Base-by-base conservation (phyloP, 306 rosid species). In the Elaeagnus macrophylla region DNA sequence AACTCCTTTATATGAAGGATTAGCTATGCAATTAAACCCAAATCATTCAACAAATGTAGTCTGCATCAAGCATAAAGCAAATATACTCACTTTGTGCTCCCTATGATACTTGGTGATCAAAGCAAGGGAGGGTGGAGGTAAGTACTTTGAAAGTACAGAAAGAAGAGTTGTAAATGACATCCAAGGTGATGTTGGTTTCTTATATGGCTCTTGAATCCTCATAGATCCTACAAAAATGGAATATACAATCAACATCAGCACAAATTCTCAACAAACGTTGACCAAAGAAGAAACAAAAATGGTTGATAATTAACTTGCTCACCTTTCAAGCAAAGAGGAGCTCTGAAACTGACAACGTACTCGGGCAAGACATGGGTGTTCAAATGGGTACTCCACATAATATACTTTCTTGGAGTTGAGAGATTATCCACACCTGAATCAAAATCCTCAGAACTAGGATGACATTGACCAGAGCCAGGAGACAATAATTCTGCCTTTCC, bases 341-440 rank as follows among this genome's bases (percentile, higher is more conserved):
- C 69, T 57, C 71, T 76, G 78, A 84, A 84, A 57, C 87, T 91
- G 35, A 91, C 48, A 7, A 84, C 64, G 44, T 54, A 84, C 56
- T 80, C 88, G 0, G 99, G 99, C 73, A 93, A 66, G 17, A 88
- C 68, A 64, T 80, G 95, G 14, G 99, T 80, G 75, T 87, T 93
- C 77, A 87, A 73, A 53, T 51, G 78, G 48, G 79, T 67, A 48
- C 72, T 60, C 96, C 95, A 84, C 9, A 87, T 45, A 37, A 93
- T 61, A 14, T 76, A 87, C 69, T 77, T 83, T 60, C 67, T 80
- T 8, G 96, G 88, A 56, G 56, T 17, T 13, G 54, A 45, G 42
- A 75, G 61, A 59, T 69, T 65, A 48, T 91, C 96, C 48, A 80
- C 81, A 11, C 89, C 96, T 0, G 96, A 84, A 78, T 87, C 96